Conservation (phyloP, 2,329 filamentous ascomycete genomes). For the Monosporascus sp. region DNA sequence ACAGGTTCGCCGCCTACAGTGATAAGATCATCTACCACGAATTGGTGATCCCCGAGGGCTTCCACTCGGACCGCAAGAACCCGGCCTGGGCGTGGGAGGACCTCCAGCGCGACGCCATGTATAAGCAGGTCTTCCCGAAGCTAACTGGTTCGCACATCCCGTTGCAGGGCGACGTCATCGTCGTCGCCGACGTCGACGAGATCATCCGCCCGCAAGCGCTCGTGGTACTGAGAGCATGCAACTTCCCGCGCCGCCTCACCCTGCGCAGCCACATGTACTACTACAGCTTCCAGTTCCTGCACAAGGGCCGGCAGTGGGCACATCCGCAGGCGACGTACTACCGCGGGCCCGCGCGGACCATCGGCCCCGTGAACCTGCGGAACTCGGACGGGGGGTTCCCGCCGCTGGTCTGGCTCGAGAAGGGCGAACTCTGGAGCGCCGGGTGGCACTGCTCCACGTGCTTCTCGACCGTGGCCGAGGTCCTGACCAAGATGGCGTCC, state of each 20-base stretch:
- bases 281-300: slow-evolving; percentile 51
- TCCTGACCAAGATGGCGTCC: slow-evolving; percentile 49
- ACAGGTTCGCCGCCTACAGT: slow-evolving; percentile 45
- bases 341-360: slow-evolving; percentile 31
- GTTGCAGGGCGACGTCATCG: slow-evolving; percentile 45
- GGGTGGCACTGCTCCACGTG: slow-evolving; percentile 60
- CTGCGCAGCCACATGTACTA: slow-evolving; percentile 49
- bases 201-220: slow-evolving; percentile 48
- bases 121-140: slow-evolving; percentile 47
- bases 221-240: slow-evolving; percentile 42
- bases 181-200: slow-evolving; percentile 58
- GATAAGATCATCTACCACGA: slow-evolving; percentile 57
- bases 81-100: slow-evolving; percentile 44
- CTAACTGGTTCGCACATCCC: slow-evolving; percentile 38
- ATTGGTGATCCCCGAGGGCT: slow-evolving; percentile 38
- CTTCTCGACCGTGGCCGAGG: slow-evolving; percentile 49
- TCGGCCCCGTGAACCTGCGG: slow-evolving; percentile 49
- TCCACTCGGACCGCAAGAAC: slow-evolving; percentile 29
- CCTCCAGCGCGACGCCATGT: slow-evolving; percentile 49
- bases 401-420: slow-evolving; percentile 34
- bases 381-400: slow-evolving; percentile 37
- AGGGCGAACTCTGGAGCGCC: slow-evolving; percentile 41
- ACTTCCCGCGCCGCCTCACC: slow-evolving; percentile 47
- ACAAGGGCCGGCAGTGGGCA: slow-evolving; percentile 41
- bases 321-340: slow-evolving; percentile 58